phyloP scores from a whole-genome alignment of 371 early-diverging fungal genomes.

The Parasitella parasitica region DNA sequence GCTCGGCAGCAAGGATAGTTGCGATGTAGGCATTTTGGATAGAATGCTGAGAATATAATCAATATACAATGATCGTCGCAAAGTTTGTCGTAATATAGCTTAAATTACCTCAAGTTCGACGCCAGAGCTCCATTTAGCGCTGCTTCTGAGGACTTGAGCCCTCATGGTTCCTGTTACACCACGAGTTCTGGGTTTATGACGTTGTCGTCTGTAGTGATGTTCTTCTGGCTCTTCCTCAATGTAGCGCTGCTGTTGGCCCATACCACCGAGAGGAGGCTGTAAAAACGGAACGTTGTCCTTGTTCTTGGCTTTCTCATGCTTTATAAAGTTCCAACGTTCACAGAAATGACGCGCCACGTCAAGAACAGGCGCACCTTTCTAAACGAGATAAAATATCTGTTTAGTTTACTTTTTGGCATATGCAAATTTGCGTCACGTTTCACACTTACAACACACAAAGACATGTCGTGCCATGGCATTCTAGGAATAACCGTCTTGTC shows the following conservation, averaged over 20 bases:
- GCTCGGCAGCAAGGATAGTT: conserved; percentile 72
- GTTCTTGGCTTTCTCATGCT: conserved; percentile 48
- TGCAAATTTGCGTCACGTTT: conserved; percentile 5
- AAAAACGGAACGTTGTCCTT: conserved; percentile 40
- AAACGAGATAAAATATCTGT: neutral
- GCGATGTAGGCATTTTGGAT: conserved; percentile 86
- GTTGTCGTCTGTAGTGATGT: conserved; percentile 17
- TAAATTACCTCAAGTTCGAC: conserved; percentile 48
- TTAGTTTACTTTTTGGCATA: neutral
- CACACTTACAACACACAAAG: conserved; percentile 63
- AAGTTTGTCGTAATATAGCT: neutral
- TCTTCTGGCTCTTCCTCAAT: conserved; percentile 20
- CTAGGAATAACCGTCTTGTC: conserved; percentile 70
- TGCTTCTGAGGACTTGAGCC: conserved; percentile 71
- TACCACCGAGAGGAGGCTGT: conserved; percentile 51
- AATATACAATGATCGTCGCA: neutral
- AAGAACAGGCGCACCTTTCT: conserved; percentile 74
- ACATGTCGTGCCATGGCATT: conserved; percentile 98
- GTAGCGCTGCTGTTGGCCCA: conserved; percentile 28
- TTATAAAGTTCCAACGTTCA: conserved; percentile 92
- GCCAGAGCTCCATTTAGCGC: conserved; percentile 69
- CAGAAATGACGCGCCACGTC: conserved; percentile 91
- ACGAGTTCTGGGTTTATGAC: conserved; percentile 36
- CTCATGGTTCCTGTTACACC: conserved; percentile 53
- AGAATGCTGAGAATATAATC: conserved; percentile 53